A percentile compares a stretch with the other conserved stretches of the same genome.
Evolutionary conservation across 352 stramenopile species (phyloP).

Genomic region (Phytophthora idaei): DNA sequence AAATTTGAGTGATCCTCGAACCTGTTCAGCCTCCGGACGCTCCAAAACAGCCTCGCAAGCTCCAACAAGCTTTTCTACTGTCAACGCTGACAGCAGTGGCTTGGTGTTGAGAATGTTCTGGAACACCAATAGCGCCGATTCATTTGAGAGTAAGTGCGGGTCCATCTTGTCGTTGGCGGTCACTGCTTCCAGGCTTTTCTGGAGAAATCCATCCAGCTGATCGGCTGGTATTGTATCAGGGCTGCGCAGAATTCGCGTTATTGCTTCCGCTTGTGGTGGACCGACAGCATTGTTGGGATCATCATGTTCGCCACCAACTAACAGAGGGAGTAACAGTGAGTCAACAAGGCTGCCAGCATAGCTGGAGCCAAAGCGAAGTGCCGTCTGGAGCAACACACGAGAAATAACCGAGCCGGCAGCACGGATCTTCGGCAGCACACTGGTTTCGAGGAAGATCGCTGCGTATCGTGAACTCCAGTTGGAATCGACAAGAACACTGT

Average conservation of each 20-base stretch:
- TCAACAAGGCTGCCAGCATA: constrained; percentile 55
- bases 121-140: constrained; percentile 70
- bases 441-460: constrained; percentile 59
- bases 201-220: constrained; percentile 56
- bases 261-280: constrained; percentile 65
- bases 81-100: constrained; percentile 46
- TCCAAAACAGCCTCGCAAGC: constrained; percentile 53
- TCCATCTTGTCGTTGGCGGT: neutral
- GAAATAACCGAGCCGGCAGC: constrained; percentile 70
- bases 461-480: constrained; percentile 80
- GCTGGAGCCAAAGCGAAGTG: constrained; percentile 53
- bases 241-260: constrained; percentile 65
- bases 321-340: constrained; percentile 59
- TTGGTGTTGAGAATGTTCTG: constrained; percentile 77
- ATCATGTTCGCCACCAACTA: constrained; percentile 27
- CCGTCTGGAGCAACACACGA: constrained; percentile 68
- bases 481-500: constrained; percentile 58
- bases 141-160: constrained; percentile 61
- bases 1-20: constrained; percentile 61
- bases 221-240: constrained; percentile 51
- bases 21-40: constrained; percentile 28
- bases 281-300: constrained; percentile 29
- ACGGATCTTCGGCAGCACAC: constrained; percentile 62
- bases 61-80: constrained; percentile 54
- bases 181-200: constrained; percentile 31